phyloP scores from a whole-genome alignment of 2,329 filamentous ascomycete species.

The Lasiodiplodia theobromae region DNA sequence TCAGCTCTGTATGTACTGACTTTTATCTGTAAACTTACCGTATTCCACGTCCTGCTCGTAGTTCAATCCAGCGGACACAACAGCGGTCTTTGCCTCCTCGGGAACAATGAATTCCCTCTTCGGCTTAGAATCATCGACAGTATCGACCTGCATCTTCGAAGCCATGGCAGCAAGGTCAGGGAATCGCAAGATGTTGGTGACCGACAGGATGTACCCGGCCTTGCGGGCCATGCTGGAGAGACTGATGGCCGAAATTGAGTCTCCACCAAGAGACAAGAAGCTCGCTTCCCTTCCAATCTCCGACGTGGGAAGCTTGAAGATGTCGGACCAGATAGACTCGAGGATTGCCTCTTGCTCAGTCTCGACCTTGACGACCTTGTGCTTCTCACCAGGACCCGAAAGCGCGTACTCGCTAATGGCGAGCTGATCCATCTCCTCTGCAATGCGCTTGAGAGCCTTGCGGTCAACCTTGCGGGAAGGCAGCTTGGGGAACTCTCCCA shows the following conservation, averaged over 20 bases:
- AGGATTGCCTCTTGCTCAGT: slow-evolving; percentile 10
- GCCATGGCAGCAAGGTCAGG: slow-evolving; percentile 12
- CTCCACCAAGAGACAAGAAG: slow-evolving; percentile 20
- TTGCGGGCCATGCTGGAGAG: background rate
- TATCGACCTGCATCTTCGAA: background rate
- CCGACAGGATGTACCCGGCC: slow-evolving; percentile 5
- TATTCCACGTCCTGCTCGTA: background rate
- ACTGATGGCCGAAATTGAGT: slow-evolving; percentile 29
- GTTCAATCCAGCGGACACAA: no score
- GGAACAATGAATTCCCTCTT: background rate
- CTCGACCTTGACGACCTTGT: slow-evolving; percentile 7
- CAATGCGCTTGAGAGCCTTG: slow-evolving; percentile 3
- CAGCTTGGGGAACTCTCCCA: slow-evolving; percentile 10
- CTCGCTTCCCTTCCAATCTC: background rate
- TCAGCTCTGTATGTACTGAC: no score
- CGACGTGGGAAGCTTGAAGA: background rate
- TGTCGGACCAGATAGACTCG: background rate
- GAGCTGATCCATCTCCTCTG: slow-evolving; percentile 1
- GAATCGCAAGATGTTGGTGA: slow-evolving; percentile 1
- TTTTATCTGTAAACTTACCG: background rate
- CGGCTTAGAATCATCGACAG: background rate
- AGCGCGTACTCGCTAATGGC: background rate
- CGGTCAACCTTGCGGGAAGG: slow-evolving; percentile 13
- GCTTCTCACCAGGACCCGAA: background rate
- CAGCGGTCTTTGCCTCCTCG: no score